phyloP scores from a whole-genome alignment of 2,329 filamentous ascomycete genomes.

The Orbilia ellipsospora region DNA sequence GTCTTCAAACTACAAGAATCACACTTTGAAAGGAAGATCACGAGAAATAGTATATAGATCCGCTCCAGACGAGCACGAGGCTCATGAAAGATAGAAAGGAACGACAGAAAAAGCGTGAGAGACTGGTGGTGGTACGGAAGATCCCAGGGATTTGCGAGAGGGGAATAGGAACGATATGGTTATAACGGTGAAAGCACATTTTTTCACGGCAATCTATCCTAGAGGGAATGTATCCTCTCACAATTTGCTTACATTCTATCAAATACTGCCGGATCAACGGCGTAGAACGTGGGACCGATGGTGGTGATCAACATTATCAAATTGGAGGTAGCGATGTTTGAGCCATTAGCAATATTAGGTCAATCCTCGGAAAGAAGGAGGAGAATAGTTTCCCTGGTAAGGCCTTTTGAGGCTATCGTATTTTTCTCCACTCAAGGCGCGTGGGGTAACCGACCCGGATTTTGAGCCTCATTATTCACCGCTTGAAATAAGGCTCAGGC shows the following conservation, averaged over 20 bases:
- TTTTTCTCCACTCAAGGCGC: not conserved
- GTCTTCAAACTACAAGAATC: not conserved
- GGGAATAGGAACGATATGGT: constrained; percentile 21
- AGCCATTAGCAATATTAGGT: constrained; percentile 14
- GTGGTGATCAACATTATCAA: constrained; percentile 42
- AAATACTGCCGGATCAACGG: constrained; percentile 24
- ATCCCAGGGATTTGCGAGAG: constrained; percentile 43
- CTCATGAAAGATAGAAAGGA: not conserved
- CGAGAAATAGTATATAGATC: not conserved
- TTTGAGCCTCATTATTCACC: constrained; percentile 3
- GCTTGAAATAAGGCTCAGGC: not conserved
- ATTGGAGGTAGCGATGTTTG: constrained; percentile 27
- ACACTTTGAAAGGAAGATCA: constrained; percentile 1
- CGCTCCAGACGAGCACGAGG: not conserved
- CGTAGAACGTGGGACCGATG: constrained; percentile 21
- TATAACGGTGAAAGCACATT: constrained; percentile 36
- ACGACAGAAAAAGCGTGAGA: constrained; percentile 27
- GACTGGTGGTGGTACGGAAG: constrained; percentile 1
- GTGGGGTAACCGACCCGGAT: not conserved
- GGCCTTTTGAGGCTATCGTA: constrained; percentile 38
- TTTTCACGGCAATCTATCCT: constrained; percentile 49
- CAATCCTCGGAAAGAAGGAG: constrained; percentile 15
- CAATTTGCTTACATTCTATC: constrained; percentile 29
- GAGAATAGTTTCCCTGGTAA: constrained; percentile 30
- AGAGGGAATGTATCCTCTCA: constrained; percentile 43